These are phyloP conservation scores for Acer saccharum DNA, from an alignment of 345 rosid genomes.

Conservation along the genomic window DNA sequence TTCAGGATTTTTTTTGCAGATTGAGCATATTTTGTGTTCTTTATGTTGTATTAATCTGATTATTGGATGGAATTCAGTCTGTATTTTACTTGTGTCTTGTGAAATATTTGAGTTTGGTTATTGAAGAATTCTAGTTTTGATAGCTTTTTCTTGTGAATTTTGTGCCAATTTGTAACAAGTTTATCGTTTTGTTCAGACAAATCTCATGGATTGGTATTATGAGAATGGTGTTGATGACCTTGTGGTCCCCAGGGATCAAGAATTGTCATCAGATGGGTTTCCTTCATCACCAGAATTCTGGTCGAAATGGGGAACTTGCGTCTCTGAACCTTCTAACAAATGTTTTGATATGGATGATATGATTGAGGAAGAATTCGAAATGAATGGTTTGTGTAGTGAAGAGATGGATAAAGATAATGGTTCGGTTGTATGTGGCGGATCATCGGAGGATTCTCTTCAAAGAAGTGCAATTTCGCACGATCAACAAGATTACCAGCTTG, in stretches of 20 bases:
- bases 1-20: too few species aligned
- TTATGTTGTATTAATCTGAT: not conserved
- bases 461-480: constrained; percentile 17
- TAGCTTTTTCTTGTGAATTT: not conserved
- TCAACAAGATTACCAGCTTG: constrained; percentile 36
- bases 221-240: constrained; percentile 38
- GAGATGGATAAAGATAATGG: constrained; percentile 28
- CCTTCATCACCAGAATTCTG: constrained; percentile 56
- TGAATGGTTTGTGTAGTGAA: constrained; percentile 21
- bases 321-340: constrained; percentile 30
- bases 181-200: constrained; percentile 24
- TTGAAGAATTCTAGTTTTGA: not conserved
- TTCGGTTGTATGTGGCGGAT: constrained; percentile 31
- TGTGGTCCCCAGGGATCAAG: constrained; percentile 48
- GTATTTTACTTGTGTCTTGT: not conserved
- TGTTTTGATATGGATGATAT: constrained; percentile 14
- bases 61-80: not conserved
- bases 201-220: constrained; percentile 51
- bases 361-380: constrained; percentile 18
- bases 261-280: constrained; percentile 40
- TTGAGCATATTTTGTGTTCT: not conserved
- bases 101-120: not conserved
- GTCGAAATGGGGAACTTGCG: constrained; percentile 43
- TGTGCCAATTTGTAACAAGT: constrained; percentile 4
- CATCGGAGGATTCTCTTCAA: constrained; percentile 25